Base-by-base conservation (phyloP, 1,284 basidiomycete genomes). In the Lentinula novae-zelandiae region DNA sequence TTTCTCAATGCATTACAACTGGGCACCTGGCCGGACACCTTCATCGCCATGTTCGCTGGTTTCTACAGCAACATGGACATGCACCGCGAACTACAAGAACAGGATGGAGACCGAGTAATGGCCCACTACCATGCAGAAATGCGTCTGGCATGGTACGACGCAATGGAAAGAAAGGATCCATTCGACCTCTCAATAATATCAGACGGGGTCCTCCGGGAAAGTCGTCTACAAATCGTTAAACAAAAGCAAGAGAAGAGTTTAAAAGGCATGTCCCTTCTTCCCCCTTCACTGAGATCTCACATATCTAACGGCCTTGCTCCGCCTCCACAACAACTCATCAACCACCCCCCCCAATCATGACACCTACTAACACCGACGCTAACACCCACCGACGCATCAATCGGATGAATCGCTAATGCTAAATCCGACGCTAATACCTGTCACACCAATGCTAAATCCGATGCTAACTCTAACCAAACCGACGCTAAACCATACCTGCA, bases 51-150 rank as follows among this genome's bases (percentile, higher is more conserved):
- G 56, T 57, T 57, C 33, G 42, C 42, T 4, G 8, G 9, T 0
- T 58, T 58, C 49, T 58, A 58, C 57, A 34, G 33, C 17, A 52
- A 52, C 27, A 58, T 58, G 60, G 60, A 62, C 3, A 52, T 58
- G 46, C 60, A 62, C 36, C 36, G 34, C 0, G 49, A 52, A 13
- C 46, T 57, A 17, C 46, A 31, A 4, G 7, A 38, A 7, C 22
- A 6, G 6, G 6, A 46, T 1, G 60, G 60, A 2, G 27, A 34
- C 4, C 9, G 38, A 0, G 49, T 49, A 0, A 53, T 62, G 34
- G 60, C 50, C 6, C 60, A 6, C 13, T 62, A 62, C 27, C 60
- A 62, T 9, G 50, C 49, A 0, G 38, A 39, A 12, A 40, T 54
- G 46, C 56, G 40, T 6, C 4, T n/a, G 3, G 34, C 50, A n/a